These are phyloP conservation scores for Bisporella sp. DNA, from an alignment of 2,329 filamentous ascomycete genomes.

Conservation along the genomic window DNA sequence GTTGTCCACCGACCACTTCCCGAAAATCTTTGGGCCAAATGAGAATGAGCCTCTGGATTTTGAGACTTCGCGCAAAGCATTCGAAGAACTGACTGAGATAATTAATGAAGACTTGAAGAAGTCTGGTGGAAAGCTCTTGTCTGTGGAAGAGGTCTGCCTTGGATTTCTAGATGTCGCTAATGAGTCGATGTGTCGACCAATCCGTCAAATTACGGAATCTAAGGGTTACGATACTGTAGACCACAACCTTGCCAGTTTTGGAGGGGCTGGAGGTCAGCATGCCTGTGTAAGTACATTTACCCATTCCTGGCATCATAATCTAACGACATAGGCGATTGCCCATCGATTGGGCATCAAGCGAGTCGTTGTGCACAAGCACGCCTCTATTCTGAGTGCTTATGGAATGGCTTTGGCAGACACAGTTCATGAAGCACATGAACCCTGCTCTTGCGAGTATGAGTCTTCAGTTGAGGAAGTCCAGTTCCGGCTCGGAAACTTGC, in stretches of 20 bases:
- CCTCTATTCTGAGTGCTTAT: conserved; percentile 81
- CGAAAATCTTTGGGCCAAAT: conserved; percentile 85
- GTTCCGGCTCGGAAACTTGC: conserved; percentile 3
- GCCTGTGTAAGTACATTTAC: conserved; percentile 44
- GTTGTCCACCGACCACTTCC: conserved; percentile 81
- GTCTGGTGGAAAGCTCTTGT: conserved; percentile 50
- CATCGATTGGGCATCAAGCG: conserved; percentile 77
- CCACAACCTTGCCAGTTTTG: conserved; percentile 82
- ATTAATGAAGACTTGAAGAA: conserved; percentile 65
- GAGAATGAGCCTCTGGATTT: conserved; percentile 75
- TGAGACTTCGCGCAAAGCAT: conserved; percentile 64
- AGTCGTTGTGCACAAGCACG: conserved; percentile 79
- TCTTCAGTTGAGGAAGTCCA: conserved; percentile 5
- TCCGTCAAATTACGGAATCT: conserved; percentile 81
- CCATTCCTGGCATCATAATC: neutral
- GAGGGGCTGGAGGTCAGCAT: conserved; percentile 85
- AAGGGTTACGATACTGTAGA: conserved; percentile 85
- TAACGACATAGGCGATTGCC: conserved; percentile 49
- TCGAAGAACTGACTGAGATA: conserved; percentile 66
- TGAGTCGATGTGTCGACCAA: conserved; percentile 84
- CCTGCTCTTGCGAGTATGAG: conserved; percentile 25
- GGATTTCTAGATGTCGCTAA: conserved; percentile 85
- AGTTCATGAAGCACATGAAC: conserved; percentile 81
- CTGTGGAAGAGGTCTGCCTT: conserved; percentile 44
- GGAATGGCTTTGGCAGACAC: conserved; percentile 90